Base-by-base conservation (phyloP, 805 yeast genomes). In the Saturnispora dispora region DNA sequence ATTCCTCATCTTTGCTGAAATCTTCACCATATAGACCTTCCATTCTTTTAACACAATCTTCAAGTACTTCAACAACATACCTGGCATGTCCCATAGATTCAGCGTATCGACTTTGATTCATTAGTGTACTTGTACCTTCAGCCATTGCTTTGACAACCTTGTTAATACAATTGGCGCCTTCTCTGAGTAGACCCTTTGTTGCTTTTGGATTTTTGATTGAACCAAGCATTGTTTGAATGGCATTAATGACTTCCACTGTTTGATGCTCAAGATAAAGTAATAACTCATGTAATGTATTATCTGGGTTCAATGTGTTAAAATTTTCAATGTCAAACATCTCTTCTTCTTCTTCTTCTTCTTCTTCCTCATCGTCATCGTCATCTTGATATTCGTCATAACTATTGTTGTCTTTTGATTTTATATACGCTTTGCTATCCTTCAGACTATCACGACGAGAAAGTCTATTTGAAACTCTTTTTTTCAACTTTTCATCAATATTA, bases 261-360 rank as follows among this genome's bases (percentile, higher is more conserved):
- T 90, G 96, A 66, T 88, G 96, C 65, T 91, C 98, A 60, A 91
- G 74, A 64, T 89, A 91, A 28, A 82, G 73, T 60, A 90, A 77
- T 53, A 91, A 79, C 60, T 88, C 95, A 7, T 88, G 81, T 56
- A 90, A 75, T 1, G 96, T 85, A 63, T 88, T 87, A 61, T 90
- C 97, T 1, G 95, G 95, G 60, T 88, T 86, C 52, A 83, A 83
- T 49, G 86, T 82, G 67, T 87, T 88, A 66, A 86, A 88, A 33
- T 82, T 77, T 52, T 83, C 85, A 48, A 86, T 73, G 65, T 83
- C 84, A 67, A 84, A 85, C 13, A 57, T 58, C 3, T 59, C 65
- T 7, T 56, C 60, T 27, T 58, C 57, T 1, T 45, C 58, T 6
- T 55, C 58, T 20, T 53, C 53, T 1, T 56, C 62, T 18, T 53